These are phyloP conservation scores for Porogramme epimiltina DNA, from an alignment of 1,284 basidiomycete genomes.

Conservation along the genomic window DNA sequence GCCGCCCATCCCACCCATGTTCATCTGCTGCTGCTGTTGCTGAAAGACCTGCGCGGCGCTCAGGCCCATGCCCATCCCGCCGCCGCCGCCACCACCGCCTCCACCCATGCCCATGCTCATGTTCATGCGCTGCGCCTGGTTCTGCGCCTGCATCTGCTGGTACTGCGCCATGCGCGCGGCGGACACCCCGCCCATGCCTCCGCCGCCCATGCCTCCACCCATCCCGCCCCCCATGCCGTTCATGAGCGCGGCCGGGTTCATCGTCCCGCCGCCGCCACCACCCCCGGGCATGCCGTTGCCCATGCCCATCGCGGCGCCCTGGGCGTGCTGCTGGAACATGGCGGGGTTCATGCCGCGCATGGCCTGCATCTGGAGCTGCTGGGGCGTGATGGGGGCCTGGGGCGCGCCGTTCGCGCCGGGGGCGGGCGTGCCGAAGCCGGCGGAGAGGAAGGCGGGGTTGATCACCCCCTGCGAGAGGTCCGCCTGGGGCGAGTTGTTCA, in stretches of 20 bases:
- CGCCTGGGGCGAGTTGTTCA: slow-evolving; percentile 20
- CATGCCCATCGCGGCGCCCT: slow-evolving; percentile 1
- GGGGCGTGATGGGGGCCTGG: slow-evolving; percentile 15
- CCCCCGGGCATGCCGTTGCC: slow-evolving; percentile 6
- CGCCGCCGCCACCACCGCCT: slow-evolving; percentile 5
- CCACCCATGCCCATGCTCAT: slow-evolving; percentile 9
- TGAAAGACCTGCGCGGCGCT: slow-evolving; percentile 20
- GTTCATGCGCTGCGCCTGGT: slow-evolving; percentile 16
- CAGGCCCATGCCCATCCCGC: slow-evolving; percentile 15
- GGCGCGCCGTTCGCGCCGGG: slow-evolving; percentile 6
- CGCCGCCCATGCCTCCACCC: slow-evolving; percentile 3
- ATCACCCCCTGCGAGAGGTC: slow-evolving; percentile 25
- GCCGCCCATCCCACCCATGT: slow-evolving; percentile 13
- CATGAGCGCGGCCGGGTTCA: slow-evolving; percentile 27
- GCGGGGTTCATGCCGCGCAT: slow-evolving; percentile 24
- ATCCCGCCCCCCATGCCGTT: slow-evolving; percentile 12
- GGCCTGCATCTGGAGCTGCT: slow-evolving; percentile 25
- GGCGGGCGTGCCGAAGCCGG: slow-evolving; percentile 4
- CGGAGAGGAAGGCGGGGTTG: slow-evolving; percentile 28
- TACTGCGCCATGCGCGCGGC: slow-evolving; percentile 19
- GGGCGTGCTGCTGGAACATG: slow-evolving; percentile 26
- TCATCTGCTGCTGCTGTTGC: slow-evolving; percentile 19
- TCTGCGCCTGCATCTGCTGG: slow-evolving; percentile 23
- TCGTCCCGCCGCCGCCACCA: slow-evolving; percentile 10
- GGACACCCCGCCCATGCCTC: slow-evolving; percentile 14